phyloP scores from a whole-genome alignment of 1,139 yeast genomes.

The Candida mesenterica region DNA sequence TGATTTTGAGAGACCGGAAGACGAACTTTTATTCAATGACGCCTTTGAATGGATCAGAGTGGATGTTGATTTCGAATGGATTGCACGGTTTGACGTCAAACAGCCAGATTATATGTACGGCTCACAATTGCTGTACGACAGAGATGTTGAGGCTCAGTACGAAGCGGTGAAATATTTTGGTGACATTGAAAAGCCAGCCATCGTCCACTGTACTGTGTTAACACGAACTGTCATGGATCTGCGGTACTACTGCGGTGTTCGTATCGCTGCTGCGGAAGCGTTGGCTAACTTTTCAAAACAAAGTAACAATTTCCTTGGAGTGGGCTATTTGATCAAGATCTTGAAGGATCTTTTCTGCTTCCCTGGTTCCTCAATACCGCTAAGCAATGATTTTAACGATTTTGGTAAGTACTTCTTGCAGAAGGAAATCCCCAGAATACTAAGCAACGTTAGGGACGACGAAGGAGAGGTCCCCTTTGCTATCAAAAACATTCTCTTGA shows the following conservation, averaged over 20 bases:
- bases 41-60: conserved; percentile 98
- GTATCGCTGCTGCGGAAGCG: conserved; percentile 84
- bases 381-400: conserved; percentile 77
- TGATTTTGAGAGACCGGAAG: conserved; percentile 74
- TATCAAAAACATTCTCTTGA: conserved; percentile 63
- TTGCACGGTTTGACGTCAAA: conserved; percentile 72
- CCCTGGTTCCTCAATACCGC: conserved; percentile 61
- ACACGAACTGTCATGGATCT: conserved; percentile 80
- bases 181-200: conserved; percentile 52
- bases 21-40: conserved; percentile 66
- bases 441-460: conserved; percentile 60
- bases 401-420: conserved; percentile 67
- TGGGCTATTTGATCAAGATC: conserved; percentile 67
- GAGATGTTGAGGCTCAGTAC: conserved; percentile 94
- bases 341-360: conserved; percentile 75
- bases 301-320: conserved; percentile 66
- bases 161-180: conserved; percentile 80
- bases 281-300: conserved; percentile 65
- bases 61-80: conserved; percentile 98
- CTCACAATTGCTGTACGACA: conserved; percentile 88
- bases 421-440: conserved; percentile 62
- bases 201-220: conserved; percentile 73
- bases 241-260: conserved; percentile 84
- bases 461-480: conserved; percentile 67
- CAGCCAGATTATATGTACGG: conserved; percentile 96